Evolutionary conservation across 176 grass and related monocot genomes (phyloP), one percentile per base, ranked within the genome.

Genomic region (Calamus simplicifolius): DNA sequence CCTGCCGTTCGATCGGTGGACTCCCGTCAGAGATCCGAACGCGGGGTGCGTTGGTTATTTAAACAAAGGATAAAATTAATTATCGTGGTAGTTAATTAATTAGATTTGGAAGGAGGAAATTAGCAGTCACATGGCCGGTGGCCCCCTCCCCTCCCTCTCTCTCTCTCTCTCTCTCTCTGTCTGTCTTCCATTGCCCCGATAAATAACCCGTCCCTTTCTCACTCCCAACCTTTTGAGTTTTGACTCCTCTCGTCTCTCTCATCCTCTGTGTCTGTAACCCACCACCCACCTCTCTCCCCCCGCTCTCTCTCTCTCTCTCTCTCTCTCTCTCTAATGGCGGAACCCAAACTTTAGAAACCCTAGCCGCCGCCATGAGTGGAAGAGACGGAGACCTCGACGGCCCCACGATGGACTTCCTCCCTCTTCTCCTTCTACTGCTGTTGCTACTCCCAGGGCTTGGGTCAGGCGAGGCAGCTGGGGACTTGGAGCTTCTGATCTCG

Each of bases 401-500:
- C 7, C 17, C 15, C 25, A 49, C 18, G 4, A 48, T 55, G 52
- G 19, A 12, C 23, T 28, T 17, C 38, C 48, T 71, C 10, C 35
- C 35, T 43, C 2, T 43, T 43, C 35, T 43, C 35, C 35, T 43
- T 6, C 25, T 71, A 0, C 62, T 59, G 4, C 27, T 62, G 5
- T 14, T 55, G 3, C 16, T 54, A 27, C 48, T 73, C 4, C 4
- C 8, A 18, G n/a, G 17, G 3, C 29, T 54, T 29, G 56, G 21
- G 15, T 59, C 48, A 15, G 19, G 21, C 43, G 48, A 50, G 29
- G 56, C n/a, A n/a, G n/a, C 48, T 4, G 56, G 43, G 30, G 70
- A 73, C 58, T 62, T 63, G 58, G 70, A 73, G 27, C 58, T 73
- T 4, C 59, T 73, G 5, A 54, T 55, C 16, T 61, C 58, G 26